phyloP scores from a whole-genome alignment of 345 rosid species.

The Erucastrum elatum region DNA sequence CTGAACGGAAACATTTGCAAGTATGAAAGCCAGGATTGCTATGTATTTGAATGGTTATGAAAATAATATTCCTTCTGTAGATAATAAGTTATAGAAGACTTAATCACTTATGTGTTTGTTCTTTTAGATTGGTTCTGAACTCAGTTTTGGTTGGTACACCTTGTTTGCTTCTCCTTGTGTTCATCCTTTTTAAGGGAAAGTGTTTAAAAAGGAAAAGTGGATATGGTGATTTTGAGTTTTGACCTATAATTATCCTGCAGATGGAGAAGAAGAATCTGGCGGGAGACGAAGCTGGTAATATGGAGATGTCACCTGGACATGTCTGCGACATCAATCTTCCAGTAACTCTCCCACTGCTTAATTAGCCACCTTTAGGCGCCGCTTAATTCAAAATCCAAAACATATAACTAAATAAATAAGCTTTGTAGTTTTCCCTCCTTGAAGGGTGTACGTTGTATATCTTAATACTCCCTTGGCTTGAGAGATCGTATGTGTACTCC shows the following conservation, averaged over 20 bases:
- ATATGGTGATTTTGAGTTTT: background rate
- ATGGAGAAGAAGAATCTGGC: background rate
- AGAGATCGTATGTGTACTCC: constrained; percentile 3
- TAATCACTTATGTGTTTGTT: no score
- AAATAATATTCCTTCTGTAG: background rate
- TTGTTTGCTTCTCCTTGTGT: no score
- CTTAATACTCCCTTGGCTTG: background rate
- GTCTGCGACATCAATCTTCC: constrained; percentile 27
- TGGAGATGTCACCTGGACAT: constrained; percentile 26
- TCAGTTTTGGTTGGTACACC: no score
- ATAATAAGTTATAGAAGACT: background rate
- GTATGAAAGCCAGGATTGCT: background rate
- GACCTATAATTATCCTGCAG: constrained; percentile 11
- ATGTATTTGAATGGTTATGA: background rate
- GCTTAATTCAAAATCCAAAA: background rate
- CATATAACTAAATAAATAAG: background rate
- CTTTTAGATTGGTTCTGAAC: no score
- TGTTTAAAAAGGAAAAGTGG: background rate
- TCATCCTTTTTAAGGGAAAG: no score
- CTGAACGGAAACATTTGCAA: background rate
- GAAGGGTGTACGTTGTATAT: background rate
- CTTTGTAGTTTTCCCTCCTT: background rate
- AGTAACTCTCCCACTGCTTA: constrained; percentile 33
- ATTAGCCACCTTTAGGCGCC: constrained; percentile 9
- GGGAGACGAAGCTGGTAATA: background rate